These are phyloP conservation scores for Aegilops sharonensis DNA, from an alignment of 176 grass and related monocot species.

Conservation along the genomic window DNA sequence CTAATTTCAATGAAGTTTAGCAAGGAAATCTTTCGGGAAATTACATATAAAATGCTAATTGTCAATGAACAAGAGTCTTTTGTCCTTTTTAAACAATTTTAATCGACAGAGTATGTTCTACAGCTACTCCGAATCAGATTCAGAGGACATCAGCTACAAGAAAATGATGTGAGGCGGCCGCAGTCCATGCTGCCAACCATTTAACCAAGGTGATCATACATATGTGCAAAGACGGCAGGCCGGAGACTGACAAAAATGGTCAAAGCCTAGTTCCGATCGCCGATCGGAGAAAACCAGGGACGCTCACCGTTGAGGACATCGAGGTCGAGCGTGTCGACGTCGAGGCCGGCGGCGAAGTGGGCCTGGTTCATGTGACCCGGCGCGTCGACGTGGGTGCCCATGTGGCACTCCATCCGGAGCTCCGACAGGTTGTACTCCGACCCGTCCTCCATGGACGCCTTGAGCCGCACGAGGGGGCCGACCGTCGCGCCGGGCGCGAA, in stretches of 20 bases:
- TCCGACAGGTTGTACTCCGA: slow-evolving; percentile 69
- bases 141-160: not conserved
- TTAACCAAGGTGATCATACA: too few relatives aligned
- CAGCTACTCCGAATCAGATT: slow-evolving; percentile 2
- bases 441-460: slow-evolving; percentile 64
- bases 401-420: slow-evolving; percentile 55
- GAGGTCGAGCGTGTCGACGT: slow-evolving; percentile 80
- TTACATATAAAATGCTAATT: not conserved
- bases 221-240: not conserved
- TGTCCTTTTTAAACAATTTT: too few relatives aligned
- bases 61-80: too few relatives aligned
- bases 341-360: slow-evolving; percentile 60
- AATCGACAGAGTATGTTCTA: not conserved
- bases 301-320: slow-evolving; percentile 63
- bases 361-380: slow-evolving; percentile 54
- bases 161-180: not conserved
- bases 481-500: slow-evolving; percentile 34
- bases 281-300: not conserved
- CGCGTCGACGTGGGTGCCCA: slow-evolving; percentile 76
- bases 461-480: slow-evolving; percentile 55
- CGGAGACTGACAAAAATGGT: not conserved
- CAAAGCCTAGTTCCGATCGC: not conserved
- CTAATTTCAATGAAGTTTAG: not conserved
- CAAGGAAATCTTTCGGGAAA: not conserved
- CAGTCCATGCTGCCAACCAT: not conserved